Percentiles rank a stretch among this genome's conserved stretches.
phyloP scores from a whole-genome alignment of 169 alveolate genomes.

The Eimeria sp. region DNA sequence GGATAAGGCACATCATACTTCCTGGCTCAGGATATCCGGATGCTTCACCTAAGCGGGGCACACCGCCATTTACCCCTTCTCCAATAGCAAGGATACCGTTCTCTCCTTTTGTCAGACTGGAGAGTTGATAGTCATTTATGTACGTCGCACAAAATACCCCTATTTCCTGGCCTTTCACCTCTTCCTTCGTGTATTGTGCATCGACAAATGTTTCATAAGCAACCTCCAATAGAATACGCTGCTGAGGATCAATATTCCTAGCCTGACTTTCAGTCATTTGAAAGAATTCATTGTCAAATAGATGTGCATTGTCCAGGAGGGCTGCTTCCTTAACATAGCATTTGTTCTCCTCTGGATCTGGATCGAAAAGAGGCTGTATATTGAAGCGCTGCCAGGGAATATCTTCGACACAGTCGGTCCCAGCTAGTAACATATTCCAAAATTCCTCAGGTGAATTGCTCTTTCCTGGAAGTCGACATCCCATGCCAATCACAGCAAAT shows the following conservation, averaged over 20 bases:
- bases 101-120: slow-evolving; percentile 72
- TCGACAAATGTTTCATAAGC: slow-evolving; percentile 73
- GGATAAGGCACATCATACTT: slow-evolving; percentile 82
- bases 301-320: slow-evolving; percentile 82
- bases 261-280: slow-evolving; percentile 81
- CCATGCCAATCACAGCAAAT: slow-evolving; percentile 77
- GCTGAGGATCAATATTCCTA: slow-evolving; percentile 87
- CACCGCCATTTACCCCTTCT: slow-evolving; percentile 75
- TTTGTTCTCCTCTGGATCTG: slow-evolving; percentile 67
- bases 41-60: slow-evolving; percentile 82
- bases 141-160: slow-evolving; percentile 86
- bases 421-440: slow-evolving; percentile 75
- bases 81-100: slow-evolving; percentile 79
- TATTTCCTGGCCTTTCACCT: slow-evolving; percentile 61
- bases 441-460: slow-evolving; percentile 49
- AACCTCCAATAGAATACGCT: slow-evolving; percentile 86
- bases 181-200: slow-evolving; percentile 28
- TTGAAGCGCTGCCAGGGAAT: slow-evolving; percentile 79
- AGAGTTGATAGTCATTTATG: slow-evolving; percentile 82
- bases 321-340: slow-evolving; percentile 82
- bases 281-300: slow-evolving; percentile 84
- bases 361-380: slow-evolving; percentile 65
- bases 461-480: slow-evolving; percentile 74
- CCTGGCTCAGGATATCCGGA: slow-evolving; percentile 87
- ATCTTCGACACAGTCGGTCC: slow-evolving; percentile 60